These are phyloP conservation scores for Pseudonectria buxi DNA, from an alignment of 2,329 filamentous ascomycete genomes.

Conservation along the genomic window DNA sequence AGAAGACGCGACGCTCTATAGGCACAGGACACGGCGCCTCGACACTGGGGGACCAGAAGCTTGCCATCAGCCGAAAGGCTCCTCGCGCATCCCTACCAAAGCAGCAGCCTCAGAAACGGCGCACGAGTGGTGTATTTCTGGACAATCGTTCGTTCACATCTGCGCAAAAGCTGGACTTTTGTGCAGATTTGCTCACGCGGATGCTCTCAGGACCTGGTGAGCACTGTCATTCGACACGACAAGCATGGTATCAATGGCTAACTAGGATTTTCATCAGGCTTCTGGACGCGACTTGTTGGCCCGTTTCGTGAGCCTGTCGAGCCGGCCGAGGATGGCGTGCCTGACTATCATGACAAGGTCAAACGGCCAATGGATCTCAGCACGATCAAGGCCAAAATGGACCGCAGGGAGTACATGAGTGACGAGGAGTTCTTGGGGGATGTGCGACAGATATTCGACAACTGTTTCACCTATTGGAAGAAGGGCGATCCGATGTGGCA, in stretches of 20 bases:
- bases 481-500: slow-evolving; percentile 47
- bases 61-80: slow-evolving; percentile 22
- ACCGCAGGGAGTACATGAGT: slow-evolving; percentile 42
- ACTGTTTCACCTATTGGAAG: slow-evolving; percentile 59
- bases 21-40: slow-evolving; percentile 9
- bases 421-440: slow-evolving; percentile 50
- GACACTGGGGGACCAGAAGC: slow-evolving; percentile 13
- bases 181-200: slow-evolving; percentile 48
- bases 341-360: slow-evolving; percentile 55
- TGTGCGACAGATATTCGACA: slow-evolving; percentile 55
- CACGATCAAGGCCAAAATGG: slow-evolving; percentile 56
- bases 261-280: slow-evolving; percentile 34
- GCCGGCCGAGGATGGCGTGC: slow-evolving; percentile 49
- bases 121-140: slow-evolving; percentile 25
- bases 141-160: slow-evolving; percentile 29
- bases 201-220: slow-evolving; percentile 58
- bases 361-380: slow-evolving; percentile 56
- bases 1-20: slow-evolving; percentile 37
- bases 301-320: slow-evolving; percentile 56
- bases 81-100: slow-evolving; percentile 27
- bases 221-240: slow-evolving; percentile 2
- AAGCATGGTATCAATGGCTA: too few species aligned
- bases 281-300: slow-evolving; percentile 59
- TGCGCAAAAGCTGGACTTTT: slow-evolving; percentile 48
- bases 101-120: slow-evolving; percentile 27